Percentiles rank a stretch among this genome's conserved stretches.
Conservation (phyloP, 75 land plant species). For the Sequoiadendron giganteum region DNA sequence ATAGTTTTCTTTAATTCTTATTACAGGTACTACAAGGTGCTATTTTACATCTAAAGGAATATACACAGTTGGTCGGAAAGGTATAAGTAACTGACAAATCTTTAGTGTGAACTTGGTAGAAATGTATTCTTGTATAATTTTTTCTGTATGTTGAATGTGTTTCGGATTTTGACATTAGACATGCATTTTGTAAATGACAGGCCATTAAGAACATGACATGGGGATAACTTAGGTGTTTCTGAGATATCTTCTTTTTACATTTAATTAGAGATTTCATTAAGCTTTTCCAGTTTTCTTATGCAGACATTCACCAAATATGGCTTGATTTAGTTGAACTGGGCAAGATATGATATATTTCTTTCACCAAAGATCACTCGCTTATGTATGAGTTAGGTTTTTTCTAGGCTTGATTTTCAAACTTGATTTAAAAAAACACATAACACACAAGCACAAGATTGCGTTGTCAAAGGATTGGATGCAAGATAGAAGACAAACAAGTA, state of each 20-base stretch:
- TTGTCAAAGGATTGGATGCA: not conserved
- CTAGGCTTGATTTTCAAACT: not conserved
- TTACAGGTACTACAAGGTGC: slow-evolving; percentile 59
- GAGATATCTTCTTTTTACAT: not conserved
- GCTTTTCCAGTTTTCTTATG: not conserved
- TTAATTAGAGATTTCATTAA: not conserved
- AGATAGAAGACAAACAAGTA: not conserved
- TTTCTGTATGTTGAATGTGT: not conserved
- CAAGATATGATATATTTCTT: not conserved
- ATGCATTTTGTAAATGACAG: not conserved
- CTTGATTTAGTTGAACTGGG: not conserved
- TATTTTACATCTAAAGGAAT: slow-evolving; percentile 61
- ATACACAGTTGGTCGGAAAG: slow-evolving; percentile 92
- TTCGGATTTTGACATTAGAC: not conserved
- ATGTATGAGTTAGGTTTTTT: not conserved
- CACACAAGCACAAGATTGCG: not conserved
- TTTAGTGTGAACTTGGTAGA: not conserved
- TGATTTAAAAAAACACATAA: not conserved
- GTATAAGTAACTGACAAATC: slow-evolving; percentile 24
- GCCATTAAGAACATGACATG: not conserved
- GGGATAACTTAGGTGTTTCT: not conserved
- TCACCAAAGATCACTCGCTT: not conserved
- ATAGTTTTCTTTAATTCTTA: not conserved
- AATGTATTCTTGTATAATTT: not conserved
- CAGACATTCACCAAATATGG: not conserved